Base-by-base conservation (phyloP, 2,329 filamentous ascomycete genomes). In the Salinomyces thailandicus region DNA sequence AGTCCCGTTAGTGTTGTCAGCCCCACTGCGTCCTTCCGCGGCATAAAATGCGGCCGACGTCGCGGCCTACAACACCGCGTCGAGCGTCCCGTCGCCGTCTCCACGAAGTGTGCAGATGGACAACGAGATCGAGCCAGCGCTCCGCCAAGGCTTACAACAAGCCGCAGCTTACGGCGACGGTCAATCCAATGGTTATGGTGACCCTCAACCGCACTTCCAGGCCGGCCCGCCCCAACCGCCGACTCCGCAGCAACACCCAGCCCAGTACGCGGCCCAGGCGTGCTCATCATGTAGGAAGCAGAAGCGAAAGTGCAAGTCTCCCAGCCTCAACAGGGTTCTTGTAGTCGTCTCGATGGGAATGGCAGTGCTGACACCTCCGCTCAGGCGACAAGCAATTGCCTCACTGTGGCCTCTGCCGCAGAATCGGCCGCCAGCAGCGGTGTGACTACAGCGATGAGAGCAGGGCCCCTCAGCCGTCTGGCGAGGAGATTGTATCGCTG, bases 261-360 rank as follows among this genome's bases (percentile, higher is more conserved):
- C 20, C 8, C 37, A n/a, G 13, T 15, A 29, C 18, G 50, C 65
- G 13, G 43, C 52, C 12, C 62, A 66, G 51, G 64, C 65, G 38
- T 69, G 65, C 45, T 43, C 57, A 29, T 55, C 62, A 18, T 69
- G 66, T 48, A 54, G 61, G 22, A 63, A 61, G 42, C 64, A 72
- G 50, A 73, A 73, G 54, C 58, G 69, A 29, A 67, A 63, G 57
- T 73, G 70, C n/a, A n/a, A n/a, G n/a, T n/a, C n/a, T n/a, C n/a
- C n/a, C n/a, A n/a, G n/a, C n/a, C n/a, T n/a, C n/a, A n/a, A n/a
- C n/a, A n/a, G n/a, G n/a, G n/a, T n/a, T n/a, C n/a, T n/a, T n/a
- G n/a, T n/a, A n/a, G n/a, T n/a, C n/a, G n/a, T n/a, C n/a, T n/a
- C n/a, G n/a, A n/a, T n/a, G n/a, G n/a, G n/a, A n/a, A n/a, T n/a